Conservation (phyloP, 176 grass and related monocot species). For the Elymus sibiricus region DNA sequence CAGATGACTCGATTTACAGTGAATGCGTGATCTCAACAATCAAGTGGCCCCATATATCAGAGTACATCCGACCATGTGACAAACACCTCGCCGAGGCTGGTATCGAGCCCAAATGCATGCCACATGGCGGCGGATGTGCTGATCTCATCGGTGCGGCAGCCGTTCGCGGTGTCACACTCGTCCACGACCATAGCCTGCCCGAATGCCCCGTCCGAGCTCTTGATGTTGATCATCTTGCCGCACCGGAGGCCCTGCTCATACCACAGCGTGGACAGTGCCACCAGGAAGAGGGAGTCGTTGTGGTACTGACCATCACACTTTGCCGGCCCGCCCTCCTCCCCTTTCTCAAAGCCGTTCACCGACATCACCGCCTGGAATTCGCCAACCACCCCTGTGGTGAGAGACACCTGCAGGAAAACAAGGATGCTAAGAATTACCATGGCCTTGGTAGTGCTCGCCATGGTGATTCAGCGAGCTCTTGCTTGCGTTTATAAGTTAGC, state of each 20-base stretch:
- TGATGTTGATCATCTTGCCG: not conserved
- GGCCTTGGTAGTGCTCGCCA: not conserved
- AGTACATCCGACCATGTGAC: slow-evolving; percentile 36
- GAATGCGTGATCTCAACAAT: too few species aligned
- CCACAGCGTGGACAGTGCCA: slow-evolving; percentile 22
- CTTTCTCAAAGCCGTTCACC: not conserved
- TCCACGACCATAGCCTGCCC: slow-evolving; percentile 26
- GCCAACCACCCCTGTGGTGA: not conserved
- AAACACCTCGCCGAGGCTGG: not conserved
- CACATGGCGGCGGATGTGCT: slow-evolving; percentile 33
- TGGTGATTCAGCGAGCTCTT: not conserved
- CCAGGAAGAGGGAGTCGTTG: not conserved
- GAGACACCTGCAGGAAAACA: not conserved
- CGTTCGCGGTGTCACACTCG: slow-evolving; percentile 5
- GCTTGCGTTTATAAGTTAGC: not conserved
- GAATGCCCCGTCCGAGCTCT: not conserved
- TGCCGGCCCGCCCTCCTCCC: not conserved
- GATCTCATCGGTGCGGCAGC: slow-evolving; percentile 26
- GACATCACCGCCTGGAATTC: not conserved
- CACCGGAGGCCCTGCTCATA: not conserved
- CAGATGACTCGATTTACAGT: too few species aligned
- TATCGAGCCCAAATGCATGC: slow-evolving; percentile 32
- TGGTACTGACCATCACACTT: slow-evolving; percentile 17
- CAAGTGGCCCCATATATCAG: too few species aligned
- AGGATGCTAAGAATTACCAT: not conserved